These are phyloP conservation scores for Papiliotrema nemorosa DNA, from an alignment of 1,284 basidiomycete species.

Conservation along the genomic window DNA sequence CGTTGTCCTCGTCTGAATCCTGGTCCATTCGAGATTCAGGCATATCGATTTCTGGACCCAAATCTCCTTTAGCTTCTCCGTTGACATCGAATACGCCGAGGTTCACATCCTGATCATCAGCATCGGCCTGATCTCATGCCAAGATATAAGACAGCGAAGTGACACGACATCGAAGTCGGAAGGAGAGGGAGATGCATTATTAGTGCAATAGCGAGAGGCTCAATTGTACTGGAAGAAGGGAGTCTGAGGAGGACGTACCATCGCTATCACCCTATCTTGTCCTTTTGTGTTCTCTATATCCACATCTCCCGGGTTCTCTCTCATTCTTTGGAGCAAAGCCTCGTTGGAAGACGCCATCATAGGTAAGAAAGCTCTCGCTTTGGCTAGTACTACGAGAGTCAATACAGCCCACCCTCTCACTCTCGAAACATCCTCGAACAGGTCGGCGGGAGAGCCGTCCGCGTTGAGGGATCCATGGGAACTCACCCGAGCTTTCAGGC, in stretches of 20 bases:
- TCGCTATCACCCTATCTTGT: constrained; percentile 23
- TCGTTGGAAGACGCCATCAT: constrained; percentile 31
- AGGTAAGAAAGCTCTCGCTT: constrained; percentile 40
- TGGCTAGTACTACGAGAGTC: constrained; percentile 22
- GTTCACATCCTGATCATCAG: constrained; percentile 31
- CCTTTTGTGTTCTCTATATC: constrained; percentile 31
- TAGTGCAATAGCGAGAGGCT: no score
- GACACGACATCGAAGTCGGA: no score
- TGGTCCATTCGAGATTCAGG: constrained; percentile 11
- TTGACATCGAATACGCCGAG: constrained; percentile 41
- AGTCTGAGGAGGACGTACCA: no score
- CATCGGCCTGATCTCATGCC: no score
- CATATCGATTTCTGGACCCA: constrained; percentile 29
- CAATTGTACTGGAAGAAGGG: no score
- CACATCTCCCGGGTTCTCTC: constrained; percentile 24
- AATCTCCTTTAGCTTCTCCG: constrained; percentile 15
- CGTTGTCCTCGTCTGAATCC: constrained; percentile 9
- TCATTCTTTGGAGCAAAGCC: constrained; percentile 22
- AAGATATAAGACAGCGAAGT: no score
- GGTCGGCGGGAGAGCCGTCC: neutral
- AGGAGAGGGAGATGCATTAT: no score
- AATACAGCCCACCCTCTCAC: neutral
- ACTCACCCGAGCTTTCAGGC: constrained; percentile 1
- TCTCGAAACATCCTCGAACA: no score
- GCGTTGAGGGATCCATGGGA: no score